Conservation (phyloP, 805 yeast genomes). For the Saccharomycopsis schoenii region DNA sequence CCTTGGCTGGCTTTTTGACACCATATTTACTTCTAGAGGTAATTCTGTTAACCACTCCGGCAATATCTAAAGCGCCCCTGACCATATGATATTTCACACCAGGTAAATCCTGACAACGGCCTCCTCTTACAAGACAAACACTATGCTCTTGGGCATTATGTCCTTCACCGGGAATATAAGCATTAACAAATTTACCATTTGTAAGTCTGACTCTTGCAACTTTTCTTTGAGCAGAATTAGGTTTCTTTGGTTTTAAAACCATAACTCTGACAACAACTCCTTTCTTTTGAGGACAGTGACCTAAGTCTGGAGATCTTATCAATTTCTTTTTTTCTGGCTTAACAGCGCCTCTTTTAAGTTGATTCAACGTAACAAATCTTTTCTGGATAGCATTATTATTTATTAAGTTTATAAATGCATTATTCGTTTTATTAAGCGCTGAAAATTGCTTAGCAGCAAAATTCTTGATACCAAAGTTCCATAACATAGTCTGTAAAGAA, state of each 20-base stretch:
- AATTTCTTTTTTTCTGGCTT: constrained; percentile 39
- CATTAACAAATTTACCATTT: constrained; percentile 81
- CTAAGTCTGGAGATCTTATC: constrained; percentile 72
- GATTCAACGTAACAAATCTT: constrained; percentile 61
- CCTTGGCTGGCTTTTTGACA: constrained; percentile 67
- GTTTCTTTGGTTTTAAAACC: constrained; percentile 95
- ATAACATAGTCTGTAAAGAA: background rate
- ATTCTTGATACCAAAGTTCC: background rate
- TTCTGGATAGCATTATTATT: constrained; percentile 8
- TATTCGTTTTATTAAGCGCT: background rate
- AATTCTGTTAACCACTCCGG: constrained; percentile 88
- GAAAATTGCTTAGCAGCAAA: constrained; percentile 1
- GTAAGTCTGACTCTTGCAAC: constrained; percentile 91
- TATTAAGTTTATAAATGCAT: background rate
- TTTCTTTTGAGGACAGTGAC: constrained; percentile 73
- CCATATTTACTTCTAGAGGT: constrained; percentile 92
- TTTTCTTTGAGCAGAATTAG: constrained; percentile 96
- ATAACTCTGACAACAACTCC: constrained; percentile 92
- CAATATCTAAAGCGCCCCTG: constrained; percentile 87
- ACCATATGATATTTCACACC: constrained; percentile 94
- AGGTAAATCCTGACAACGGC: constrained; percentile 94
- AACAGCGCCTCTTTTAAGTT: constrained; percentile 57
- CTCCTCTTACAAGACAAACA: constrained; percentile 95
- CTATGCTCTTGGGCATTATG: constrained; percentile 98
- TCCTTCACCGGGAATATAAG: constrained; percentile 97